Evolutionary conservation across 176 grass and related monocot genomes (phyloP).

Genomic region (Coix lacrymajobi): DNA sequence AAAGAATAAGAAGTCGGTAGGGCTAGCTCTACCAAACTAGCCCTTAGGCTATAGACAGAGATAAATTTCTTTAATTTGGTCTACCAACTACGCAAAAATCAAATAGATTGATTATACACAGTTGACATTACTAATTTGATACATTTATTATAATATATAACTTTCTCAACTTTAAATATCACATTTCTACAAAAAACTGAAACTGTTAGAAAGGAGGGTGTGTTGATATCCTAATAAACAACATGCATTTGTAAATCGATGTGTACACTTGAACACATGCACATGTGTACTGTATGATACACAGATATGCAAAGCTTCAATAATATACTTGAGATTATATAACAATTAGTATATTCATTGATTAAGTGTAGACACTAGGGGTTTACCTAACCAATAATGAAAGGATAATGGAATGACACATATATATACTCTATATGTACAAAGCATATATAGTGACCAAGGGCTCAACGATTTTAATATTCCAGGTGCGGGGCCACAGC

Average conservation of each 20-base stretch:
- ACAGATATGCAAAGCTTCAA: not conserved
- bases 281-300: not conserved
- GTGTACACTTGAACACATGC: not conserved
- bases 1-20: not conserved
- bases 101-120: not conserved
- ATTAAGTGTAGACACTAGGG: conserved; percentile 1
- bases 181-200: not conserved
- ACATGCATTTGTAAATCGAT: not conserved
- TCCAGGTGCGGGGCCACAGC: not conserved
- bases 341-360: not conserved
- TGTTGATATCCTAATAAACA: not conserved
- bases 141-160: not conserved
- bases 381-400: conserved; percentile 26
- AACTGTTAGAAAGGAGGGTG: not conserved
- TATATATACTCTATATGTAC: not conserved
- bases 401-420: conserved; percentile 30
- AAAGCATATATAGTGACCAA: not conserved
- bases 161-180: not conserved
- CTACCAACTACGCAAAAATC: not conserved
- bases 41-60: not conserved
- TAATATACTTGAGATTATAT: not conserved
- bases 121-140: not conserved
- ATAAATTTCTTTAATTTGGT: not conserved
- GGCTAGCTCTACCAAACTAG: not conserved
- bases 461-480: not conserved